A percentile compares a stretch with the other conserved stretches of the same genome.
phyloP scores from a whole-genome alignment of 208 protist species.

The Vickermania spadyakhi region DNA sequence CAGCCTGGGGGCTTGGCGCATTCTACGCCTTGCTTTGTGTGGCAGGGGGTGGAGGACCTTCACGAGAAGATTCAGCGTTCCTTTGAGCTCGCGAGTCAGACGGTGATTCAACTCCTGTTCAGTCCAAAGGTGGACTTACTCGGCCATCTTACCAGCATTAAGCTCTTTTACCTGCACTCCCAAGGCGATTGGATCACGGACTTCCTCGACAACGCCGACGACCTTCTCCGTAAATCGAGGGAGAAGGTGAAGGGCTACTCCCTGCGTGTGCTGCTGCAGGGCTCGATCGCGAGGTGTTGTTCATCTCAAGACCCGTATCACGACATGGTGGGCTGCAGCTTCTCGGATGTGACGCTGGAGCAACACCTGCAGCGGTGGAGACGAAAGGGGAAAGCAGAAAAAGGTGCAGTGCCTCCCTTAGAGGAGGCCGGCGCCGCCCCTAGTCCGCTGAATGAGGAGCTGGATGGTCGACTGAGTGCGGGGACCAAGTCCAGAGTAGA shows the following conservation, averaged over 20 bases:
- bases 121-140: constrained; percentile 62
- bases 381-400: constrained; percentile 5
- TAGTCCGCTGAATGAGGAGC: neutral
- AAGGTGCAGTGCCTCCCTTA: neutral
- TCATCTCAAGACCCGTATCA: constrained; percentile 54
- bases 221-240: constrained; percentile 39
- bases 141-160: constrained; percentile 62
- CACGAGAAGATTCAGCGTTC: constrained; percentile 62
- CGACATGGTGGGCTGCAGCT: constrained; percentile 61
- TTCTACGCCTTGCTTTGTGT: constrained; percentile 34
- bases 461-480: constrained; percentile 14
- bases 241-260: constrained; percentile 55
- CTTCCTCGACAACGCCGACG: constrained; percentile 78
- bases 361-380: constrained; percentile 13
- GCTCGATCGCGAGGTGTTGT: constrained; percentile 62
- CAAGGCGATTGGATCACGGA: constrained; percentile 78
- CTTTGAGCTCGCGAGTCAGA: constrained; percentile 65
- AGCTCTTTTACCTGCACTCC: constrained; percentile 74
- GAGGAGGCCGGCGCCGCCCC: neutral
- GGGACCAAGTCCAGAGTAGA: constrained; percentile 19
- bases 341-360: constrained; percentile 45
- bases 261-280: constrained; percentile 72
- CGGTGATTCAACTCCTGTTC: constrained; percentile 68
- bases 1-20: too few species aligned
- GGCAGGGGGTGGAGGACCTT: constrained; percentile 54